Base-by-base conservation (phyloP, 2,329 filamentous ascomycete genomes). In the Penicillium brevicompactum region DNA sequence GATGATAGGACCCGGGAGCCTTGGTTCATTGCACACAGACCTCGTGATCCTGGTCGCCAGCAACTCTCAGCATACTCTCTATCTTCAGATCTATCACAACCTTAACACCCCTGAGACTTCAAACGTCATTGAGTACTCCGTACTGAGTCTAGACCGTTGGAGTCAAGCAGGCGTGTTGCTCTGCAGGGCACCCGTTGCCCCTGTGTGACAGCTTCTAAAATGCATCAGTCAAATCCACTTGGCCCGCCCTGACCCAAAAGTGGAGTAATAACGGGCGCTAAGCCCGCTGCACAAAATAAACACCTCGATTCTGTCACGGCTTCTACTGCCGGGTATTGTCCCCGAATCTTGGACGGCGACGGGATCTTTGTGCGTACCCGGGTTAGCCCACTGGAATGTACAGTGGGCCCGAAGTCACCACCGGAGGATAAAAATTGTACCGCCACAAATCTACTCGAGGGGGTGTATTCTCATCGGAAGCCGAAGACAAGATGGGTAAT, bases 181-280 rank as follows among this genome's bases (percentile, higher is more conserved):
- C 55, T 57, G 56, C 59, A 43, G 48, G 51, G 34, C 50, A 49
- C 44, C 51, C 51, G 53, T 60, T 58, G 38, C 43, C 24, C 31
- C 42, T 46, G n/a, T 46, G 38, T 46, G 27, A 48, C 52, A 3
- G 30, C n/a, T 27, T 53, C 16, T 24, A 38, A 24, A 14, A 50
- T 49, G 7, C 31, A 34, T 16, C n/a, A 42, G 52, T 59, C 56
- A 58, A 58, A 55, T 55, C 58, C 52, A 62, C 52, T 32, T 53
- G 54, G 53, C 51, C 55, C 40, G 45, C 46, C 40, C 38, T 49
- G 47, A 34, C 48, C 27, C 51, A 56, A 53, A 24, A 45, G 50
- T 57, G 59, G 55, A 54, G 32, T 31, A 34, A 46, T 46, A 45
- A 51, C 49, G 34, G 38, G 30, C 31, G 24, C 49, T 58, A 55